These are phyloP conservation scores for Rhynchosporium agropyri DNA, from an alignment of 2,329 filamentous ascomycete species.

Conservation along the genomic window DNA sequence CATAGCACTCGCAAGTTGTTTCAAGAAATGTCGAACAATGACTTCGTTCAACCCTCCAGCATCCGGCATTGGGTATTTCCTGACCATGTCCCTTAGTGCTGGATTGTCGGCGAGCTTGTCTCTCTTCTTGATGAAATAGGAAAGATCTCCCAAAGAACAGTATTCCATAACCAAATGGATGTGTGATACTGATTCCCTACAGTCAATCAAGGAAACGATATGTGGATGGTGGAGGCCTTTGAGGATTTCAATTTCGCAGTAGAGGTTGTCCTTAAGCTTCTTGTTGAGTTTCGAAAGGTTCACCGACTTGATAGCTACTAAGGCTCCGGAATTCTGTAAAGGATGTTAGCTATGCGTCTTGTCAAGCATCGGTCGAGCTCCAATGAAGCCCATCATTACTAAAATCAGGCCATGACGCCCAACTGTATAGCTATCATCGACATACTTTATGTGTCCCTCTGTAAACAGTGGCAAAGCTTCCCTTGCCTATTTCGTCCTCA, in stretches of 20 bases:
- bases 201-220: constrained; percentile 95
- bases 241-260: constrained; percentile 93
- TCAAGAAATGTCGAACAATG: constrained; percentile 92
- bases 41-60: constrained; percentile 93
- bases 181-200: constrained; percentile 80
- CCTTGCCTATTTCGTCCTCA: constrained; percentile 90
- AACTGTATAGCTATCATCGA: constrained; percentile 1
- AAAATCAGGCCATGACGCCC: neutral
- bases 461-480: constrained; percentile 96
- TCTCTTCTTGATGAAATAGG: constrained; percentile 93
- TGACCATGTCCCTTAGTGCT: constrained; percentile 85
- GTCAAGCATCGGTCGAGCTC: constrained; percentile 3
- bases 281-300: constrained; percentile 87
- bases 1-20: constrained; percentile 90
- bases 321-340: constrained; percentile 71
- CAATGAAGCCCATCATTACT: constrained; percentile 26
- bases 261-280: constrained; percentile 95
- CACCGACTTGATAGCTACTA: constrained; percentile 96
- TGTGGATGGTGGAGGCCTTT: constrained; percentile 93
- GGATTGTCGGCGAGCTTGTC: constrained; percentile 78
- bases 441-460: constrained; percentile 79
- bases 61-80: constrained; percentile 84
- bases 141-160: constrained; percentile 92
- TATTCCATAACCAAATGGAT: constrained; percentile 99
- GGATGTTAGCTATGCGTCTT: constrained; percentile 29